These are phyloP conservation scores for Chalciporus chontae DNA, from an alignment of 768 basidiomycete genomes.

Conservation along the genomic window DNA sequence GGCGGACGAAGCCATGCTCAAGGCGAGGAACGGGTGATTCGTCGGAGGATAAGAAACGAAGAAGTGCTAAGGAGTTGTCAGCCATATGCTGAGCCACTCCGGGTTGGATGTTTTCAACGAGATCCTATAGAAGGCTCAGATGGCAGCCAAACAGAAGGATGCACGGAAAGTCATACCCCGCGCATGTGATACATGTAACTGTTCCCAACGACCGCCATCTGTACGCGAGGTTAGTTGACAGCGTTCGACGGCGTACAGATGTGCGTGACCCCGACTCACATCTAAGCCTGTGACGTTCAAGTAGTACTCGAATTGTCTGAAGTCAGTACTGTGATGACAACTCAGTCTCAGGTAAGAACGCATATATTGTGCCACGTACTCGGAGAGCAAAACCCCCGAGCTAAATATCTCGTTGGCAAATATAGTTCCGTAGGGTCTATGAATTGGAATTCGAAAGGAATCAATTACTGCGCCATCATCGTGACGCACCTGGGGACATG, in stretches of 20 bases:
- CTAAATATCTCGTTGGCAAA: conserved; percentile 91
- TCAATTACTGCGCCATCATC: background rate
- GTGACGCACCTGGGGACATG: conserved; percentile 65
- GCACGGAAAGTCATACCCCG: conserved; percentile 45
- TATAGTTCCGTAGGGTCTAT: conserved; percentile 81
- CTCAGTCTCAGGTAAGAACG: conserved; percentile 1
- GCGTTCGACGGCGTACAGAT: background rate
- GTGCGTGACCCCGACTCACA: conserved; percentile 41
- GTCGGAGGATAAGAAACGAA: conserved; percentile 67
- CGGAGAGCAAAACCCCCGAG: conserved; percentile 85
- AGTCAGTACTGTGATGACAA: conserved; percentile 69
- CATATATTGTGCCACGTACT: conserved; percentile 47
- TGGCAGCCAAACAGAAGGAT: background rate
- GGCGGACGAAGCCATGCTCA: conserved; percentile 45
- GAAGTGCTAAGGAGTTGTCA: conserved; percentile 78
- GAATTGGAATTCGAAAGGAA: background rate
- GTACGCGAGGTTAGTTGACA: conserved; percentile 4
- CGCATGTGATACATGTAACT: conserved; percentile 94
- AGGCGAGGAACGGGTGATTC: conserved; percentile 68
- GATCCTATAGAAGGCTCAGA: conserved; percentile 40
- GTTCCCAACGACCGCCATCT: conserved; percentile 91
- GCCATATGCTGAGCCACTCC: conserved; percentile 91
- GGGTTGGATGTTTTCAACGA: conserved; percentile 78
- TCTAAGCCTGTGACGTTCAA: conserved; percentile 89
- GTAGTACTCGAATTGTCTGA: conserved; percentile 90